Evolutionary conservation across 1,284 basidiomycete genomes (phyloP).

Genomic region (Boletus holoroseus): DNA sequence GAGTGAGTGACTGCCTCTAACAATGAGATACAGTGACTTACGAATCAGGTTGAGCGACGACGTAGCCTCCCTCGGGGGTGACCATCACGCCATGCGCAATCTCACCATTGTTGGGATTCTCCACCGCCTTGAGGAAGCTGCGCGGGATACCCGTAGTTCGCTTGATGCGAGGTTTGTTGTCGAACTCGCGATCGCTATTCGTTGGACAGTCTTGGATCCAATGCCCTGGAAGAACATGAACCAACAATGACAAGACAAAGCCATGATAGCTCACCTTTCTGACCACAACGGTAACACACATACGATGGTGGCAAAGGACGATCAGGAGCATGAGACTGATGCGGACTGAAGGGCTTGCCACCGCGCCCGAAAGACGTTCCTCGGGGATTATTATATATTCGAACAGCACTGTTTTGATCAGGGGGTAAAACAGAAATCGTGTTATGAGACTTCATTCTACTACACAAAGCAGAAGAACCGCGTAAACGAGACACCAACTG

Average conservation of each 20-base stretch:
- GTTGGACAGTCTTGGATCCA: slow-evolving; percentile 99
- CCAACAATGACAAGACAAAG: background rate
- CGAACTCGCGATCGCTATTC: slow-evolving; percentile 91
- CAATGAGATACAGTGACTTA: slow-evolving; percentile 40
- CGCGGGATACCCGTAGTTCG: slow-evolving; percentile 97
- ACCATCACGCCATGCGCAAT: slow-evolving; percentile 88
- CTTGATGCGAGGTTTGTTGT: slow-evolving; percentile 93
- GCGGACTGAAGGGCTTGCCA: slow-evolving; percentile 52
- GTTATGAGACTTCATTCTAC: slow-evolving; percentile 65
- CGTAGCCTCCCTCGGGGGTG: slow-evolving; percentile 93
- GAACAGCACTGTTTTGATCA: slow-evolving; percentile 56
- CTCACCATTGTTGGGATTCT: slow-evolving; percentile 72
- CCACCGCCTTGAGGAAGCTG: slow-evolving; percentile 95
- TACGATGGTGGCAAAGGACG: slow-evolving; percentile 86
- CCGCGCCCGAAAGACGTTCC: slow-evolving; percentile 55
- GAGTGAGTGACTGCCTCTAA: slow-evolving; percentile 5
- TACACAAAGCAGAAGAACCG: slow-evolving; percentile 51
- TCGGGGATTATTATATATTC: slow-evolving; percentile 61
- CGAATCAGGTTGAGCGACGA: slow-evolving; percentile 90
- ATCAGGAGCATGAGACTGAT: slow-evolving; percentile 49
- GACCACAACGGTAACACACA: slow-evolving; percentile 98
- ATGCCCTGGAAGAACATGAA: slow-evolving; percentile 58
- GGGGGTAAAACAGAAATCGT: slow-evolving; percentile 38
- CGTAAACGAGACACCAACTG: slow-evolving; percentile 71
- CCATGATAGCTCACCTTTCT: slow-evolving; percentile 69